Evolutionary conservation across 805 yeast genomes (phyloP).

Genomic region (Saccharomycopsis amapae): DNA sequence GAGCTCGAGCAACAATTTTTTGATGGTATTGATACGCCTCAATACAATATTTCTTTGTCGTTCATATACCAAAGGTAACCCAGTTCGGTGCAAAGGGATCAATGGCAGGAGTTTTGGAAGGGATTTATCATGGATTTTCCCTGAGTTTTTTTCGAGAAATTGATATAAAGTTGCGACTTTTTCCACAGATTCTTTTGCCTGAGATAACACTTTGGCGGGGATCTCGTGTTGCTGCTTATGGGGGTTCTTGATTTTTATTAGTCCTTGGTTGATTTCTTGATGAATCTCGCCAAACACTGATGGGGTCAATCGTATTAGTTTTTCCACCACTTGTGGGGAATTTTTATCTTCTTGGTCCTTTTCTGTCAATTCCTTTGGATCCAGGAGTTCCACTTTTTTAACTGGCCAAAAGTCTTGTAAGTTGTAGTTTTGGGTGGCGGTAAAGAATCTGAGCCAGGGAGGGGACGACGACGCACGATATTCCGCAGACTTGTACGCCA

Average conservation of each 20-base stretch:
- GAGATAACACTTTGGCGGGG: no score
- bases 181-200: no score
- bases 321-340: no score
- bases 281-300: slow-evolving; percentile 4
- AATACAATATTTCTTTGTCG: slow-evolving; percentile 15
- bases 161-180: not conserved
- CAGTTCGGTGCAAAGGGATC: slow-evolving; percentile 9
- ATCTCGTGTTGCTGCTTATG: not conserved
- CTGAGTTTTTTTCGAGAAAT: not conserved
- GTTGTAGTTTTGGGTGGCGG: not conserved
- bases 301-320: not conserved
- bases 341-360: no score
- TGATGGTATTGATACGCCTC: slow-evolving; percentile 4
- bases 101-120: not conserved
- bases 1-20: slow-evolving; percentile 1
- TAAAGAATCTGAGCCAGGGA: slow-evolving; percentile 7
- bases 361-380: not conserved
- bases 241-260: not conserved
- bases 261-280: not conserved
- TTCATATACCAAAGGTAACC: slow-evolving; percentile 7
- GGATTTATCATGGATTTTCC: slow-evolving; percentile 6
- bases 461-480: not conserved
- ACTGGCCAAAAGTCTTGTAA: slow-evolving; percentile 12
- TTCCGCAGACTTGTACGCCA: slow-evolving; percentile 3
- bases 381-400: not conserved